These are phyloP conservation scores for Dichotomocladium elegans DNA, from an alignment of 371 early-diverging fungal genomes.

Conservation along the genomic window DNA sequence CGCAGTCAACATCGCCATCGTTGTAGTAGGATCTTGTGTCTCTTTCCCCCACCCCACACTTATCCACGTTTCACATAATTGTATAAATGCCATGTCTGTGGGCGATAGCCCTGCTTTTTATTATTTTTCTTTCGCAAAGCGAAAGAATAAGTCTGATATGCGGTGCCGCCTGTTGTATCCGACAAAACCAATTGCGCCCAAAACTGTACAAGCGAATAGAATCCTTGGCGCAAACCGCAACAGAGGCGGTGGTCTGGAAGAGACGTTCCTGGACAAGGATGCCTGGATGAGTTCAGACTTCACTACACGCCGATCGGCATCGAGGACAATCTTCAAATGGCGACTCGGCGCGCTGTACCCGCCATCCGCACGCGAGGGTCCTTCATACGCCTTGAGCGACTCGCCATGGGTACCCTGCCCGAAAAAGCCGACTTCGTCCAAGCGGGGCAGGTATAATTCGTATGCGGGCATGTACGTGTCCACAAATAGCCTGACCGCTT, in stretches of 20 bases:
- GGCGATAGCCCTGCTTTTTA: too few species aligned
- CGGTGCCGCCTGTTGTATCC: not conserved
- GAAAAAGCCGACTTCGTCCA: slow-evolving; percentile 54
- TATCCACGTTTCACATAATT: too few species aligned
- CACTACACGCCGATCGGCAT: slow-evolving; percentile 26
- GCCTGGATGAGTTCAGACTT: slow-evolving; percentile 12
- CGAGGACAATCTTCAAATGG: slow-evolving; percentile 31
- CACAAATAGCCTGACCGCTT: slow-evolving; percentile 79
- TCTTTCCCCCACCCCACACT: too few species aligned
- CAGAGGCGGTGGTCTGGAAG: not conserved
- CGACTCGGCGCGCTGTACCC: slow-evolving; percentile 25
- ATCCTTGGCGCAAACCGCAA: too few species aligned
- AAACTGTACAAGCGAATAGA: not conserved
- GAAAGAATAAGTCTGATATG: not conserved
- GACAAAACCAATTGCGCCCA: not conserved
- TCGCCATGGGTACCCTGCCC: slow-evolving; percentile 18
- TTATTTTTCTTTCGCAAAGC: not conserved
- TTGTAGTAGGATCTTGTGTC: too few species aligned
- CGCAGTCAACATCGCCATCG: not conserved
- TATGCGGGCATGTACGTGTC: slow-evolving; percentile 90
- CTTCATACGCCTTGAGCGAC: slow-evolving; percentile 29
- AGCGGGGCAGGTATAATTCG: slow-evolving; percentile 63
- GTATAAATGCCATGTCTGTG: too few species aligned
- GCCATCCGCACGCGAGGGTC: slow-evolving; percentile 21
- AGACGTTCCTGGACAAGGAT: not conserved